Percentiles rank a stretch among this genome's conserved stretches.
Evolutionary conservation across 2,329 filamentous ascomycete genomes (phyloP).

Genomic region (Fusarium incarnatum): DNA sequence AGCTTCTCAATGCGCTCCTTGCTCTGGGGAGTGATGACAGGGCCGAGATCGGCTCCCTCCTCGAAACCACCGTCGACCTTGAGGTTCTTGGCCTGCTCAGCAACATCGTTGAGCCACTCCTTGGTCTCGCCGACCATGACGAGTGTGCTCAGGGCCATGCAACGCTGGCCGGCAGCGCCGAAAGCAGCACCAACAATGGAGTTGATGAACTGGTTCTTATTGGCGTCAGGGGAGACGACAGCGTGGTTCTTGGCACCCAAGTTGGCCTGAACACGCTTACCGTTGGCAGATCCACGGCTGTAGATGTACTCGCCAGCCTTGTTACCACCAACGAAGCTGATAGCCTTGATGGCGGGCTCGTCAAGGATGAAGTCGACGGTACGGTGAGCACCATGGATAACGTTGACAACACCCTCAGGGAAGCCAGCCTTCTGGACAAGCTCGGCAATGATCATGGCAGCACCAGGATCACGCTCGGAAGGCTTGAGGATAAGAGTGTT

Average conservation of each 20-base stretch:
- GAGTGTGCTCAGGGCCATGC: conserved; percentile 86
- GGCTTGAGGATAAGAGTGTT: conserved; percentile 90
- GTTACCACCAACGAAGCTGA: conserved; percentile 88
- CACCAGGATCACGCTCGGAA: conserved; percentile 85
- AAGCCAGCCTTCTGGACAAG: conserved; percentile 84
- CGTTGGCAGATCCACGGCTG: conserved; percentile 80
- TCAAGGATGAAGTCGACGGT: conserved; percentile 90
- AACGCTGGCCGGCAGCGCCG: conserved; percentile 85
- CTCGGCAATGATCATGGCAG: conserved; percentile 86
- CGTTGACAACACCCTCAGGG: conserved; percentile 83
- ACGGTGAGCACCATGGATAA: conserved; percentile 83
- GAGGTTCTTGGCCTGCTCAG: conserved; percentile 78
- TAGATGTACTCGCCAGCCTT: conserved; percentile 92
- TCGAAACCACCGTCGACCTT: conserved; percentile 86
- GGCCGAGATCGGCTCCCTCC: conserved; percentile 80
- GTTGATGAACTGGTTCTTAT: conserved; percentile 91
- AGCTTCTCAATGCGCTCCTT: conserved; percentile 82
- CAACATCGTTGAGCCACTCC: conserved; percentile 82
- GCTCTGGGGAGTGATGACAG: conserved; percentile 83
- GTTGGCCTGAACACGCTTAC: conserved; percentile 90
- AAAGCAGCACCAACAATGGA: conserved; percentile 86
- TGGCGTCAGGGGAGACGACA: conserved; percentile 84
- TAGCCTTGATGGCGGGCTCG: conserved; percentile 85
- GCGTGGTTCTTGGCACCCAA: conserved; percentile 91
- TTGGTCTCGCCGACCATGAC: conserved; percentile 88